Evolutionary conservation across 257 asterid species (phyloP).

Genomic region (Penstemon eatonii): DNA sequence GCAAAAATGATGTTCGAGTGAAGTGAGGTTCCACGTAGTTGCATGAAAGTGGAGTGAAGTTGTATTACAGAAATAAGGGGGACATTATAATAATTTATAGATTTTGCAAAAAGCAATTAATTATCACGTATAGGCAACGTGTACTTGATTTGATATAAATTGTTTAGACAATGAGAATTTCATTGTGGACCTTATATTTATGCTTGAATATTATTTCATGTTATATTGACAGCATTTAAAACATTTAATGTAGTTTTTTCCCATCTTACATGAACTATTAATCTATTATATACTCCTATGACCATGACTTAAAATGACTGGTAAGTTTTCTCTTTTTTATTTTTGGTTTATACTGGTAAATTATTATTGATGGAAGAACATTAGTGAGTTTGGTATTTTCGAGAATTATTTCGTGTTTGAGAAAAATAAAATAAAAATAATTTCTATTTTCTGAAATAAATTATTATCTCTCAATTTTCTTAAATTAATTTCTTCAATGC

Average conservation of each 20-base stretch:
- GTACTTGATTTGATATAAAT: not conserved
- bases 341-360: no score
- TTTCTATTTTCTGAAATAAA: no score
- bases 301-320: no score
- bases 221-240: not conserved
- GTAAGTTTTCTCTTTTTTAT: no score
- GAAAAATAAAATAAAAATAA: no score
- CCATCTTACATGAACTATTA: no score
- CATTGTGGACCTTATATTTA: not conserved
- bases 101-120: slow-evolving; percentile 17
- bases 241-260: no score
- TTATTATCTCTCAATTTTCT: no score
- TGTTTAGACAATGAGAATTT: not conserved
- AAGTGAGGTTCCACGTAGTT: slow-evolving; percentile 53
- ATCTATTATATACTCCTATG: no score
- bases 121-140: slow-evolving; percentile 17
- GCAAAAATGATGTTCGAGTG: slow-evolving; percentile 16
- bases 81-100: slow-evolving; percentile 8
- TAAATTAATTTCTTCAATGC: no score
- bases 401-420: no score
- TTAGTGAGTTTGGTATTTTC: no score
- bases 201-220: not conserved
- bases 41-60: slow-evolving; percentile 57
- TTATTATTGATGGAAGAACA: not conserved
- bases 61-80: slow-evolving; percentile 30